phyloP scores from a whole-genome alignment of 371 early-diverging fungal genomes.

The Mucor circinelloides region DNA sequence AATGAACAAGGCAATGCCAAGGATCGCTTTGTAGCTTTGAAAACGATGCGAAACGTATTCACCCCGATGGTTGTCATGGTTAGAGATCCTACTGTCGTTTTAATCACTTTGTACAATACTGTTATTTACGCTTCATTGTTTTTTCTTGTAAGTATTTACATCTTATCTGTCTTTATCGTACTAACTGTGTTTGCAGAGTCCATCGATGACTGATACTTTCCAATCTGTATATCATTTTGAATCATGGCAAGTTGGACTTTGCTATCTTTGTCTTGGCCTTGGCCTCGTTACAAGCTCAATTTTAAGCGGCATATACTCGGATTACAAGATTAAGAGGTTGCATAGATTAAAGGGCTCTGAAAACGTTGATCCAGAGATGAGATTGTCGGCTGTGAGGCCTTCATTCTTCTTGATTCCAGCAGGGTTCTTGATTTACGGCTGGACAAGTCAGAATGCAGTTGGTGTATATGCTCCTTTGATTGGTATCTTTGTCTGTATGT shows the following conservation, averaged over 20 bases:
- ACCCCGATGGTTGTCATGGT: slow-evolving; percentile 24
- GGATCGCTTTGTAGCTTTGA: background rate
- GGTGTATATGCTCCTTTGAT: slow-evolving; percentile 48
- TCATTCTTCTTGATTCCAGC: slow-evolving; percentile 51
- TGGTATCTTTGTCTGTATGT: slow-evolving; percentile 54
- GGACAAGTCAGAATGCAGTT: slow-evolving; percentile 38
- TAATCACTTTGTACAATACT: slow-evolving; percentile 29
- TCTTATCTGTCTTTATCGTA: background rate
- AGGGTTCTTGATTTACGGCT: slow-evolving; percentile 56
- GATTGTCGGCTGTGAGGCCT: slow-evolving; percentile 43
- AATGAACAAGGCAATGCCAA: background rate
- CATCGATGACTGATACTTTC: slow-evolving; percentile 43
- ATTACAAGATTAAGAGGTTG: slow-evolving; percentile 39
- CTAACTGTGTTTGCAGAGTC: slow-evolving; percentile 29
- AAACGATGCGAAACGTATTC: background rate
- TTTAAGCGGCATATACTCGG: slow-evolving; percentile 50
- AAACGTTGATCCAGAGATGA: slow-evolving; percentile 36
- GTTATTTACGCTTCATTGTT: slow-evolving; percentile 29
- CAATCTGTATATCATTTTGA: slow-evolving; percentile 28
- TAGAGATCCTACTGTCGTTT: slow-evolving; percentile 22
- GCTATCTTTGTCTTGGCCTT: slow-evolving; percentile 47
- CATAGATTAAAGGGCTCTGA: background rate
- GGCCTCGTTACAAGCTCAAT: slow-evolving; percentile 52
- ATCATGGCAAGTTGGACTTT: slow-evolving; percentile 41
- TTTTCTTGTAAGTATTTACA: slow-evolving; percentile 19